Evolutionary conservation across 768 basidiomycete species (phyloP), one percentile per base, ranked within the genome.

Genomic region (Trametes meyenii): DNA sequence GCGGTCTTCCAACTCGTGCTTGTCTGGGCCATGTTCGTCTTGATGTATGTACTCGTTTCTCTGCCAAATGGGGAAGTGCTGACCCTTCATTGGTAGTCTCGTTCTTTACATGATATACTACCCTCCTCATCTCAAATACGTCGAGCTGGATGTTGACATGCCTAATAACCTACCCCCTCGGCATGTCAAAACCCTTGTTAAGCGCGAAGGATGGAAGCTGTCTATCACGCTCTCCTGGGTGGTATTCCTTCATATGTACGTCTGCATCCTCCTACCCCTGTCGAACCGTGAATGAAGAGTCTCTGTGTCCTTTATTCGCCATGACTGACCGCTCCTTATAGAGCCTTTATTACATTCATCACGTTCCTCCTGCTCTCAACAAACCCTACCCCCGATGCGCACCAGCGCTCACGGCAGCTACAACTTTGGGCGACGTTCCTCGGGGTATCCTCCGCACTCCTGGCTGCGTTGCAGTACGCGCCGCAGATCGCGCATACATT

Each of bases 31-130:
- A 76, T 93, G 57, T 98, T 98, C 74, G 85, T 82, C 11, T 63
- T 92, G 54, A 87, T 97, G 96, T 96, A 66, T 56, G 90, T 81
- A 10, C n/a, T 60, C 24, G 24, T 13, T 11, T 21, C 23, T 55
- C 53, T 23, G 39, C 13, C 11, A 13, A 14, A 33, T 24, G n/a
- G 5, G 11, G 3, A 23, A 50, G 48, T 33, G 19, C 49, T 38
- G 13, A 13, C 12, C 19, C 5, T 46, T n/a, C 3, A 40, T 17
- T 23, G 45, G 4, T 66, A 98, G 96, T 45, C 80, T 98, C 60
- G 81, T 96, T 0, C 84, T 99, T 2, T 98, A 92, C 76, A 87
- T 99, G 78, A 77, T 90, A 42, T 98, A 95, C 78, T 98, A 93
- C 72, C 97, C 97, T 0, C 75, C 81, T 6, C 85, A 91, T 68